A percentile compares a stretch with the other conserved stretches of the same genome.
These are phyloP conservation scores for Trametes punicea DNA, from an alignment of 768 basidiomycete genomes.

Conservation along the genomic window DNA sequence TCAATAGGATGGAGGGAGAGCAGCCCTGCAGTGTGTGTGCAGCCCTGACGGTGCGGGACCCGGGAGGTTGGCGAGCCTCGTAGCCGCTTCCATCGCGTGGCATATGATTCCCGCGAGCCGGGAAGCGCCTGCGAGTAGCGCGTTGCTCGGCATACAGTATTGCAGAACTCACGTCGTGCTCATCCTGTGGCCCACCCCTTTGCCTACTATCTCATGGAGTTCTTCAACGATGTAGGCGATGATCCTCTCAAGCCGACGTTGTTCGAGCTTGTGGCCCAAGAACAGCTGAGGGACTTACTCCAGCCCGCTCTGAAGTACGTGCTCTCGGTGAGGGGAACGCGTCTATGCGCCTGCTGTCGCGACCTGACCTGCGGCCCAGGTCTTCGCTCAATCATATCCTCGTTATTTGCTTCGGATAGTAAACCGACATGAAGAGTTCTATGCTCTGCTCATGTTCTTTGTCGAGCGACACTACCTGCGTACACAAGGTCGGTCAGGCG, in stretches of 20 bases:
- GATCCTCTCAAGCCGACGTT: slow-evolving; percentile 77
- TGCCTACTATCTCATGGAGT: slow-evolving; percentile 53
- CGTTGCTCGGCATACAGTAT: background rate
- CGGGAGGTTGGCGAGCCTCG: slow-evolving; percentile 5
- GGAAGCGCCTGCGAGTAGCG: slow-evolving; percentile 1
- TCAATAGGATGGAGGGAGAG: too few relatives aligned
- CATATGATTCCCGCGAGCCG: background rate
- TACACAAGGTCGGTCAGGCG: slow-evolving; percentile 64
- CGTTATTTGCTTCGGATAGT: slow-evolving; percentile 88
- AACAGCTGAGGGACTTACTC: slow-evolving; percentile 86
- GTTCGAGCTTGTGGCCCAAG: slow-evolving; percentile 91
- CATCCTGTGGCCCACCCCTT: background rate
- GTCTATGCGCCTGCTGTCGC: background rate
- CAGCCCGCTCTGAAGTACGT: slow-evolving; percentile 96
- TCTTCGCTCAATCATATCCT: slow-evolving; percentile 93
- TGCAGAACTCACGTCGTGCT: too few relatives aligned
- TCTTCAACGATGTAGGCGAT: slow-evolving; percentile 72
- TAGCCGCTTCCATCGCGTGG: background rate
- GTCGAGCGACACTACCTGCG: slow-evolving; percentile 90
- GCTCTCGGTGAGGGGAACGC: slow-evolving; percentile 60
- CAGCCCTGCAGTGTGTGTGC: too few relatives aligned
- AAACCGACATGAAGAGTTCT: slow-evolving; percentile 96
- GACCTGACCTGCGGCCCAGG: slow-evolving; percentile 42
- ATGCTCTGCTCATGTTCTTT: slow-evolving; percentile 81
- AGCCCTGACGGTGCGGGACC: too few relatives aligned